Evolutionary conservation across 2,329 filamentous ascomycete species (phyloP).

Genomic region (Dothistroma septosporum): DNA sequence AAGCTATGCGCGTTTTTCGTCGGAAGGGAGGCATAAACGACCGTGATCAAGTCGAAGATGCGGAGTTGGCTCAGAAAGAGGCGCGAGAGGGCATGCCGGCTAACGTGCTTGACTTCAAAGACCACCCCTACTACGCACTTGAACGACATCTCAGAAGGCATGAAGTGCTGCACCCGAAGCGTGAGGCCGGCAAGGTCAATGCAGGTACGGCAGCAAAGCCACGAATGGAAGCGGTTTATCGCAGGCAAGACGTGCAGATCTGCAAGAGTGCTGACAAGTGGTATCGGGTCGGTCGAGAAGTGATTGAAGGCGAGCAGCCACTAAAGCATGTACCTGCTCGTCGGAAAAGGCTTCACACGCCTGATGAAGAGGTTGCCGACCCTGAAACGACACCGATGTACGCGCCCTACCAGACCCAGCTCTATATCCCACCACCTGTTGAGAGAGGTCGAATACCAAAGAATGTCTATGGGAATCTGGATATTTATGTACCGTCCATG

Average conservation of each 20-base stretch:
- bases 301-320: conserved; percentile 74
- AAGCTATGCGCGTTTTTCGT: conserved; percentile 45
- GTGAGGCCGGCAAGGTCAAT: conserved; percentile 71
- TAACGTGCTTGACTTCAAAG: conserved; percentile 41
- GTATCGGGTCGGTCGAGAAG: conserved; percentile 80
- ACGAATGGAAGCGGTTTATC: conserved; percentile 72
- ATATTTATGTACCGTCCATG: conserved; percentile 62
- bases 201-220: conserved; percentile 55
- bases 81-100: conserved; percentile 61
- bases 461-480: conserved; percentile 60
- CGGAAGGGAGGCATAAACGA: conserved; percentile 43
- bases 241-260: conserved; percentile 72
- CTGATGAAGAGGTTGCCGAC: conserved; percentile 32
- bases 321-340: conserved; percentile 60
- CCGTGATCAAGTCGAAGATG: conserved; percentile 78
- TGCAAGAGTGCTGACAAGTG: conserved; percentile 81
- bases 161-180: conserved; percentile 72
- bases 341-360: conserved; percentile 17
- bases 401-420: conserved; percentile 58
- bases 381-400: conserved; percentile 56
- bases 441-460: conserved; percentile 64
- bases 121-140: conserved; percentile 56
- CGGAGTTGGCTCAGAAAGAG: conserved; percentile 66
- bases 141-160: conserved; percentile 79
- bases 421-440: conserved; percentile 73